These are phyloP conservation scores for Venturia oleaginea DNA, from an alignment of 2,329 filamentous ascomycete genomes.

Conservation along the genomic window DNA sequence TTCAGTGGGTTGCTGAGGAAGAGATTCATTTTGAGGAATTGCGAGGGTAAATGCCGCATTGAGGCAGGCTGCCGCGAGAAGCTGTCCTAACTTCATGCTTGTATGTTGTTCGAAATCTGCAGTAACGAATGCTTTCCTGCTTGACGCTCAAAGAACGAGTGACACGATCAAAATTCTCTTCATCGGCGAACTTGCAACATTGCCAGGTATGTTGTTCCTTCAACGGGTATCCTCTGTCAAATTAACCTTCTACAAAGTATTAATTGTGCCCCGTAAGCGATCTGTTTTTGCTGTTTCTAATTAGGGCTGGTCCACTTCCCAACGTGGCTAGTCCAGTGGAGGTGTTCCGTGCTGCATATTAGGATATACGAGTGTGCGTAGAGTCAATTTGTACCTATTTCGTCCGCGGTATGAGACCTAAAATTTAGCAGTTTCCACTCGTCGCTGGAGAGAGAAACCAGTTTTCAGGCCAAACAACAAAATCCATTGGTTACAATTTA, in stretches of 20 bases:
- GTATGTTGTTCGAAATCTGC: not conserved
- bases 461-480: too few relatives aligned
- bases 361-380: not conserved
- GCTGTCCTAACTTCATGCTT: not conserved
- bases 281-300: not conserved
- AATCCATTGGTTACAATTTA: too few relatives aligned
- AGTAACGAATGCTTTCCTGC: not conserved
- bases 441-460: too few relatives aligned
- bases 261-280: not conserved
- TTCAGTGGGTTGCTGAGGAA: not conserved
- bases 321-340: not conserved
- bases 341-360: not conserved
- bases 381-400: too few relatives aligned
- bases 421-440: too few relatives aligned
- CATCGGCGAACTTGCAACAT: not conserved
- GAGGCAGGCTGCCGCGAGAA: not conserved
- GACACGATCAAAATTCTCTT: not conserved
- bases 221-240: not conserved
- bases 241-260: not conserved
- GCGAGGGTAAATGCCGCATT: not conserved
- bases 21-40: not conserved
- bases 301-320: not conserved
- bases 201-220: not conserved
- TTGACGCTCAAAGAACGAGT: not conserved
- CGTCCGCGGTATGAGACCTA: too few relatives aligned